phyloP scores from a whole-genome alignment of 768 basidiomycete genomes.

The Rickenella mellea region DNA sequence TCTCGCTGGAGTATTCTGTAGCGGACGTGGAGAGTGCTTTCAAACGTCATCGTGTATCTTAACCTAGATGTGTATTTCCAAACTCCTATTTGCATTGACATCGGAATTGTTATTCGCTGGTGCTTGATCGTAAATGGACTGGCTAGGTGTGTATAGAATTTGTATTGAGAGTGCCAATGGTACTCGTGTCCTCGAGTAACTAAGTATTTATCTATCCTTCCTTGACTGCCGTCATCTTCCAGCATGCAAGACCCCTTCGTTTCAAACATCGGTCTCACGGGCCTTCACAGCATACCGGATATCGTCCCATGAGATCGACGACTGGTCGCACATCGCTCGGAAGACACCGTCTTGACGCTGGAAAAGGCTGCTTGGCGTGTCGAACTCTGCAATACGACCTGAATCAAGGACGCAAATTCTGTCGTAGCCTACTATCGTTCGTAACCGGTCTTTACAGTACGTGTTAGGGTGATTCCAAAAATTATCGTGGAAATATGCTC shows the following conservation, averaged over 20 bases:
- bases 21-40: conserved; percentile 75
- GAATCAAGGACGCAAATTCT: conserved; percentile 82
- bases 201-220: too few relatives aligned
- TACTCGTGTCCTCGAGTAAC: too few relatives aligned
- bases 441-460: conserved; percentile 52
- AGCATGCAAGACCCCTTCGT: too few relatives aligned
- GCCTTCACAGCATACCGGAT: conserved; percentile 32
- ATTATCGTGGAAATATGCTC: conserved; percentile 19
- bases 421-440: conserved; percentile 84
- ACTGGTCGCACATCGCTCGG: conserved; percentile 78
- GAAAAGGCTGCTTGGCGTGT: conserved; percentile 65
- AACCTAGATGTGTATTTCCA: neutral
- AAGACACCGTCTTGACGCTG: conserved; percentile 55
- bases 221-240: too few relatives aligned
- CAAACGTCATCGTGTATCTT: conserved; percentile 45
- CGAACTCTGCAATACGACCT: conserved; percentile 78
- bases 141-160: too few relatives aligned
- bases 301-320: conserved; percentile 67
- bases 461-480: conserved; percentile 3
- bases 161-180: too few relatives aligned
- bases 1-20: conserved; percentile 63
- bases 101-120: neutral
- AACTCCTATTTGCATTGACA: neutral
- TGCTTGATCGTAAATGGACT: neutral
- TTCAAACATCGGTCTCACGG: too few relatives aligned